A percentile compares a stretch with the other conserved stretches of the same genome.
Conservation (phyloP, 495 filamentous ascomycete species). For the Penicillium taxi region DNA sequence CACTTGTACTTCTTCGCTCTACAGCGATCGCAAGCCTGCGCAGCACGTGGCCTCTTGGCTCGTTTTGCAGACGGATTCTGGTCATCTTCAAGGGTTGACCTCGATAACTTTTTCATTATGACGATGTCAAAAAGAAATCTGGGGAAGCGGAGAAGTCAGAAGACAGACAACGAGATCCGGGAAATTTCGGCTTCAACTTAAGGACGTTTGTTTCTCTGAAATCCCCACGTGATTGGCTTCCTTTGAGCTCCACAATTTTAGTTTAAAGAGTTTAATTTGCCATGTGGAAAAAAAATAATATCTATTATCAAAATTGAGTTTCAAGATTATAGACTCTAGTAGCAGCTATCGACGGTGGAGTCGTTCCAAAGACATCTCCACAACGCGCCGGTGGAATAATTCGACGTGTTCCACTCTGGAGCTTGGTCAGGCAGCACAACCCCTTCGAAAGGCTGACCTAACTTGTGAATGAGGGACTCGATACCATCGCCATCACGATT, state of each 20-base stretch:
- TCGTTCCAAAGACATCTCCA: too few relatives aligned
- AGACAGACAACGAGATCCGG: conserved; percentile 7
- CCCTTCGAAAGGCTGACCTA: conserved; percentile 18
- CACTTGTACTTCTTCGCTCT: conserved; percentile 40
- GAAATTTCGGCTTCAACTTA: conserved; percentile 18
- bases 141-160: conserved; percentile 10
- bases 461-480: conserved; percentile 25
- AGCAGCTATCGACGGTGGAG: too few relatives aligned
- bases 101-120: conserved; percentile 14
- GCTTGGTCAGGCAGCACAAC: conserved; percentile 24
- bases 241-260: too few relatives aligned
- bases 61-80: conserved; percentile 22
- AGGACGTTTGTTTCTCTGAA: too few relatives aligned
- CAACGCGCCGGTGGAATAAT: too few relatives aligned
- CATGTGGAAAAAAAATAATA: too few relatives aligned
- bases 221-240: too few relatives aligned
- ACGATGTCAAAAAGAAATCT: conserved; percentile 7
- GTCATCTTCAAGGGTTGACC: conserved; percentile 14
- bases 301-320: too few relatives aligned
- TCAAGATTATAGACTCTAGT: too few relatives aligned
- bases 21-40: conserved; percentile 36
- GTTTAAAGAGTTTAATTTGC: too few relatives aligned
- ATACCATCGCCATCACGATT: conserved; percentile 39
- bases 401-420: conserved; percentile 16
- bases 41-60: conserved; percentile 31